These are phyloP conservation scores for Calonectria pteridis DNA, from an alignment of 2,329 filamentous ascomycete genomes.

Conservation along the genomic window DNA sequence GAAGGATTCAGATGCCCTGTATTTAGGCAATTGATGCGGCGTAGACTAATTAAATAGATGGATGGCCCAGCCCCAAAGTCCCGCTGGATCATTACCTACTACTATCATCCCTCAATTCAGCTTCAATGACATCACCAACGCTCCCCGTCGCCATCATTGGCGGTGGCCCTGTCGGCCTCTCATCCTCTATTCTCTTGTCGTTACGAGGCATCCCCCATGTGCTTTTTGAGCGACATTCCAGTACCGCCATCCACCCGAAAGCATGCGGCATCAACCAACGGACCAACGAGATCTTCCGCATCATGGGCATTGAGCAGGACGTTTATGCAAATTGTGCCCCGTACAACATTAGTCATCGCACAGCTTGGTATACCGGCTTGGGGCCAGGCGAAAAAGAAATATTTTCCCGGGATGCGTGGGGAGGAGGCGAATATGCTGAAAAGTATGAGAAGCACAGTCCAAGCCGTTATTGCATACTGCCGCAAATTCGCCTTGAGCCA, in stretches of 20 bases:
- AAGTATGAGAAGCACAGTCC: constrained; percentile 11
- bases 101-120: neutral
- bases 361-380: constrained; percentile 9
- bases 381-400: constrained; percentile 8
- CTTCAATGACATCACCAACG: constrained; percentile 1
- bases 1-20: neutral
- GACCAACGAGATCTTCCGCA: constrained; percentile 14
- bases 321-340: constrained; percentile 1
- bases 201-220: constrained; percentile 6
- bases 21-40: neutral
- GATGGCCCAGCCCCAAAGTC: neutral
- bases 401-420: constrained; percentile 15
- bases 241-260: constrained; percentile 14
- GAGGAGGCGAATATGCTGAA: neutral
- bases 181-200: constrained; percentile 3
- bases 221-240: constrained; percentile 6
- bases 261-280: constrained; percentile 16
- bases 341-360: neutral
- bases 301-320: constrained; percentile 13
- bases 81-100: neutral
- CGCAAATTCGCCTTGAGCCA: constrained; percentile 12
- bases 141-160: constrained; percentile 11
- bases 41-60: neutral
- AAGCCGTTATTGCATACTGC: constrained; percentile 2
- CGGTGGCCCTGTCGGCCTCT: constrained; percentile 11